Conservation (phyloP, 371 early-diverging fungal genomes). For the Lichtheimia ornata region DNA sequence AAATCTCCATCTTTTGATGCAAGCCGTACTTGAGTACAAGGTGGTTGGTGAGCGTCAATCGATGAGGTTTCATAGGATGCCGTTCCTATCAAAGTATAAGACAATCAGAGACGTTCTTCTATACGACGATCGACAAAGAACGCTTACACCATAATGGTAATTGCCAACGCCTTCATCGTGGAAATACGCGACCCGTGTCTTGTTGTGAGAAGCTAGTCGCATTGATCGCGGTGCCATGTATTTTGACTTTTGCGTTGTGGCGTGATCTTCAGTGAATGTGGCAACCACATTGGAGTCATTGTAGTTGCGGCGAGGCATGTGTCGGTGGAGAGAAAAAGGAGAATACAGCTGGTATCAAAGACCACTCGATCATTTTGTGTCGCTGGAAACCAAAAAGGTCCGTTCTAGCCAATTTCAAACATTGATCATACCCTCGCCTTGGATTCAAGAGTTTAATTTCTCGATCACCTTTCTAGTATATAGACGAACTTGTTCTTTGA, state of each 20-base stretch:
- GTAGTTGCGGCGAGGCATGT: constrained; percentile 36
- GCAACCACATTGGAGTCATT: constrained; percentile 29
- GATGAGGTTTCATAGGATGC: constrained; percentile 98
- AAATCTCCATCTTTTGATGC: constrained; percentile 87
- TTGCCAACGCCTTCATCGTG: constrained; percentile 86
- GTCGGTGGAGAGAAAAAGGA: background rate
- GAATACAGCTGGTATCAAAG: background rate
- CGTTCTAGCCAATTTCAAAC: too few relatives aligned
- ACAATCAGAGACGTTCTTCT: background rate
- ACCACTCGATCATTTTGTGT: too few relatives aligned
- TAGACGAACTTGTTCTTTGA: too few relatives aligned
- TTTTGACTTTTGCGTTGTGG: constrained; percentile 37
- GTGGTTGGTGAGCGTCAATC: constrained; percentile 89
- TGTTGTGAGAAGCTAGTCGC: constrained; percentile 51
- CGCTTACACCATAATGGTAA: constrained; percentile 85
- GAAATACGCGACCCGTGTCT: constrained; percentile 81
- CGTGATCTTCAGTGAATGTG: constrained; percentile 47
- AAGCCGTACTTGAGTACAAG: constrained; percentile 87
- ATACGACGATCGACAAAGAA: background rate
- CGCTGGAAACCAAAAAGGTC: too few relatives aligned
- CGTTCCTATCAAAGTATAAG: constrained; percentile 45
- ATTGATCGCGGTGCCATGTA: constrained; percentile 31
- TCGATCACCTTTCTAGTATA: too few relatives aligned
- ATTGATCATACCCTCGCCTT: too few relatives aligned
- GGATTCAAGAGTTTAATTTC: too few relatives aligned